A percentile compares a stretch with the other conserved stretches of the same genome.
Conservation (phyloP, 2,329 filamentous ascomycete species). For the Pseudocercospora macadamiae region DNA sequence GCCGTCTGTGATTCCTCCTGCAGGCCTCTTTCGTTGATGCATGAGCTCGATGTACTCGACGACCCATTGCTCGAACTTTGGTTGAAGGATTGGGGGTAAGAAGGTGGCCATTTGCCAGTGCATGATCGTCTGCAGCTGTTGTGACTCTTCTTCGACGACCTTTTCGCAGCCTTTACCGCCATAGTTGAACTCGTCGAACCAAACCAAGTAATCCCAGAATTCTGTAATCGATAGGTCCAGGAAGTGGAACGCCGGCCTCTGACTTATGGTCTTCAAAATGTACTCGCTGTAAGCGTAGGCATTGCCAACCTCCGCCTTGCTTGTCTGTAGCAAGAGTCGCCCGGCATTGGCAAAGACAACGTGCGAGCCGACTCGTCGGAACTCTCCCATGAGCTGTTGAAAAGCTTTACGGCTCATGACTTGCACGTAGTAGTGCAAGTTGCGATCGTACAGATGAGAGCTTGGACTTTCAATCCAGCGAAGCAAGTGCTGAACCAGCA, state of each 20-base stretch:
- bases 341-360: constrained; percentile 94
- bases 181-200: constrained; percentile 99
- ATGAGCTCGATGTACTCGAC: constrained; percentile 94
- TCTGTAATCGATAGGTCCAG: constrained; percentile 96
- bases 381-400: constrained; percentile 95
- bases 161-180: constrained; percentile 89
- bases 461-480: constrained; percentile 95
- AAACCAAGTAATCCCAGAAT: constrained; percentile 98
- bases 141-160: constrained; percentile 74
- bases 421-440: constrained; percentile 94
- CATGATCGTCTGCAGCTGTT: constrained; percentile 89
- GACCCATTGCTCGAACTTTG: constrained; percentile 87
- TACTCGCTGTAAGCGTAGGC: constrained; percentile 97
- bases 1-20: constrained; percentile 43
- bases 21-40: constrained; percentile 78
- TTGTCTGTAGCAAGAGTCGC: constrained; percentile 88
- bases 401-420: constrained; percentile 98
- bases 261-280: constrained; percentile 95
- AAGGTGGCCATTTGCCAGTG: constrained; percentile 97
- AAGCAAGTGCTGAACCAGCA: constrained; percentile 95
- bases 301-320: constrained; percentile 94
- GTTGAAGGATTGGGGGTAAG: constrained; percentile 76
- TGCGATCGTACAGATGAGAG: constrained; percentile 92
- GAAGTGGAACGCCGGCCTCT: constrained; percentile 94
- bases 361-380: constrained; percentile 90